phyloP scores from a whole-genome alignment of 139 green algal species.

The Picochlorum sp. region DNA sequence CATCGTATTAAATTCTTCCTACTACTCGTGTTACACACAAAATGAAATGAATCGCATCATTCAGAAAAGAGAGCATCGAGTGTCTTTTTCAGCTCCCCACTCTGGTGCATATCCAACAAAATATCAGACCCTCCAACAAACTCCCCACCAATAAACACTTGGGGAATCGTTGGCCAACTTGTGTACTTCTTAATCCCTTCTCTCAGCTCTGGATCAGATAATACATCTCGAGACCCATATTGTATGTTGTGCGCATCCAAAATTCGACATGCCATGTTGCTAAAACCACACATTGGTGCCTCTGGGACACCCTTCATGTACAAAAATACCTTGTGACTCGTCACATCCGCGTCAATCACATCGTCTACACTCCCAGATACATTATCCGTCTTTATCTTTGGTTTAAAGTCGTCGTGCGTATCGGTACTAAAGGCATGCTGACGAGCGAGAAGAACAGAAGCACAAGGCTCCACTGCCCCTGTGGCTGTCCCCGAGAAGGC shows the following conservation, averaged over 20 bases:
- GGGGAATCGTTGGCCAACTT: constrained; percentile 92
- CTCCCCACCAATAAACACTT: constrained; percentile 91
- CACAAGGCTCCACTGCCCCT: background rate
- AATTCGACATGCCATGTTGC: constrained; percentile 76
- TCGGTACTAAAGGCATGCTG: constrained; percentile 28
- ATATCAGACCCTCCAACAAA: constrained; percentile 94
- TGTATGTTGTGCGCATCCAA: constrained; percentile 82
- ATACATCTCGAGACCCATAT: constrained; percentile 77
- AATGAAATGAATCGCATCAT: background rate
- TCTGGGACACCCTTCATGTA: constrained; percentile 68
- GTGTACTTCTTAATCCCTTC: constrained; percentile 91
- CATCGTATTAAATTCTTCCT: background rate
- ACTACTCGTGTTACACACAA: constrained; percentile 5
- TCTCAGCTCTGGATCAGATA: constrained; percentile 72
- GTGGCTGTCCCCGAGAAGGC: no score
- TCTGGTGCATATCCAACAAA: constrained; percentile 86
- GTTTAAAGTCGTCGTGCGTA: constrained; percentile 85
- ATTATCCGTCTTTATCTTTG: constrained; percentile 49
- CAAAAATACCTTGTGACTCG: constrained; percentile 69
- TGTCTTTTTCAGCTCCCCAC: constrained; percentile 70
- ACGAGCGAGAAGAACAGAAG: background rate
- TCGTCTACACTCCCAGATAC: constrained; percentile 22
- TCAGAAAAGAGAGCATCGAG: constrained; percentile 27
- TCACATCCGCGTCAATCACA: constrained; percentile 66
- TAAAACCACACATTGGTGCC: constrained; percentile 87